Base-by-base conservation (phyloP, 202 grass and related monocot genomes). In the Miscanthus sacchariflorus region DNA sequence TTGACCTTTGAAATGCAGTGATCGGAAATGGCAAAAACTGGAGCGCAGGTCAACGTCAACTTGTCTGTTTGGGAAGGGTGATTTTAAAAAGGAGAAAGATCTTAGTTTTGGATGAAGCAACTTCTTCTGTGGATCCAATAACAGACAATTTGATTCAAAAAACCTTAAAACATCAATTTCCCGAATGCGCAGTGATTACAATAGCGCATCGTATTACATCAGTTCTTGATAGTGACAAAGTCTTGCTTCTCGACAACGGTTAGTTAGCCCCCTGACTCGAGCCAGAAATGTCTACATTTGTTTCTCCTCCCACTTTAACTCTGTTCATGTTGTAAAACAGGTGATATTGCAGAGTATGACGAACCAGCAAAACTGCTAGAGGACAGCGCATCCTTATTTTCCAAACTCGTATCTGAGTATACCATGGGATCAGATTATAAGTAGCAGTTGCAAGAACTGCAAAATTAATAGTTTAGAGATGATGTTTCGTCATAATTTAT, bases 41-140 rank as follows among this genome's bases (percentile, higher is more conserved):
- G 92, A 97, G 92, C 11, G 89, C 83, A 23, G 95, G 92, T 15
- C 95, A 97, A 49, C 87, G 92, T 2, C 92, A 97, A 68, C 87
- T 95, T 74, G 89, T 93, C 23, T 95, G 95, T 78, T 74, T 85
- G 66, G 90, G 86, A 25, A 71, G 78, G 77, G 77, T 88, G 24
- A 72, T 91, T 84, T 42, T 90, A 2, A 90, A 82, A 18, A 85
- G 78, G 27, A 76, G 64, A 21, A 90, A 77, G 39, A 38, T 87
- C 25, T 87, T 93, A 61, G 84, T 93, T 65, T 56, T 93, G 65
- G 87, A 93, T 30, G 91, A 93, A 81, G 91, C 87, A 38, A 93
- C 88, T 12, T 86, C 88, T 28, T 93, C 88, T 0, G 88, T 93
- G 10, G 91, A 93, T 68, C 74, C 88, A 40, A 21, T 74, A 12